Evolutionary conservation across 768 basidiomycete species (phyloP).

Genomic region (Leccinum barrowsii): DNA sequence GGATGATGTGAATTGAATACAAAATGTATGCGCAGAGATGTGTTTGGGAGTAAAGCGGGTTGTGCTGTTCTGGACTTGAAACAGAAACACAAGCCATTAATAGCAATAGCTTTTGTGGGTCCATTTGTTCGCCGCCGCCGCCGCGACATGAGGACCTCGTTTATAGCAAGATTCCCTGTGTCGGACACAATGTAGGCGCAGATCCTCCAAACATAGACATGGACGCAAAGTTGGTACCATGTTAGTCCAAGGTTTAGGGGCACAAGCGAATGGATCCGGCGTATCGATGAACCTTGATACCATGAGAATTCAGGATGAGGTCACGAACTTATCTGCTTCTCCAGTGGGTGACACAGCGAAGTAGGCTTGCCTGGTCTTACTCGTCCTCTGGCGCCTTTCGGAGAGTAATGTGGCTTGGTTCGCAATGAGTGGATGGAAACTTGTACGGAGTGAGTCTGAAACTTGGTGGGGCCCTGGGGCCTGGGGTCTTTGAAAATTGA

Average conservation of each 20-base stretch:
- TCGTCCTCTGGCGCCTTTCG: too few relatives aligned
- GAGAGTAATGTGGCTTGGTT: too few relatives aligned
- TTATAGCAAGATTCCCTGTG: neutral
- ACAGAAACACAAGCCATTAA: neutral
- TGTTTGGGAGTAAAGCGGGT: neutral
- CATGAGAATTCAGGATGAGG: neutral
- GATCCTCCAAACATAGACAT: conserved; percentile 19
- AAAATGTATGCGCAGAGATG: neutral
- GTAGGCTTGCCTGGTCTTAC: too few relatives aligned
- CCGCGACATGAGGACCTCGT: conserved; percentile 1
- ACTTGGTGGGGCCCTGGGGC: too few relatives aligned
- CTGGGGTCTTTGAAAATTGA: too few relatives aligned
- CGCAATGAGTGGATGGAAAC: too few relatives aligned
- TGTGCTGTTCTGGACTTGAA: neutral
- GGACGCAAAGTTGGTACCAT: conserved; percentile 20
- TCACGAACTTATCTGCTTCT: neutral
- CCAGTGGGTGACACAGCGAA: neutral
- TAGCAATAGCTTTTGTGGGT: too few relatives aligned
- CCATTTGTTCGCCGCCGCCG: too few relatives aligned
- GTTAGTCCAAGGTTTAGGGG: conserved; percentile 1
- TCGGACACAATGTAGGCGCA: neutral
- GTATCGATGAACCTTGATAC: conserved; percentile 21
- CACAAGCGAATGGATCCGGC: neutral
- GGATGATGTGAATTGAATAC: neutral
- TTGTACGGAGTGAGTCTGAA: too few relatives aligned